Conservation (phyloP, 331 rosid species). For the Acacia pycnantha region DNA sequence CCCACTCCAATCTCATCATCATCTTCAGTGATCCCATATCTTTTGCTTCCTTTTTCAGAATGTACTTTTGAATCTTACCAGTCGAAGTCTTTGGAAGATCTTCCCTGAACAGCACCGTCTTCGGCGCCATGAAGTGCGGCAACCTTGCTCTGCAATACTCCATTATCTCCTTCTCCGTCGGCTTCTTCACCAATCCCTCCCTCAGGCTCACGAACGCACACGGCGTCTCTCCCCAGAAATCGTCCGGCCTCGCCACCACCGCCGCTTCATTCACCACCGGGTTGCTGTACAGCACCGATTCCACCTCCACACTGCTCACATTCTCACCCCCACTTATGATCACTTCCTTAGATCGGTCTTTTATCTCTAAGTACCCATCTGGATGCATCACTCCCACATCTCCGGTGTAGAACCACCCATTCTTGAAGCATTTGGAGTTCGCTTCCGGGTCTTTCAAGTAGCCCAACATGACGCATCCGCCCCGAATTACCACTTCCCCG, state of each 20-base stretch:
- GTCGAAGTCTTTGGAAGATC: not conserved
- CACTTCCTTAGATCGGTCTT: constrained; percentile 45
- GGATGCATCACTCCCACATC: constrained; percentile 62
- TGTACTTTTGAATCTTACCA: not conserved
- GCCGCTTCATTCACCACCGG: not conserved
- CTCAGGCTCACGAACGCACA: not conserved
- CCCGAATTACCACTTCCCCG: constrained; percentile 50
- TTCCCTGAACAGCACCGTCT: not conserved
- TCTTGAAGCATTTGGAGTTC: not conserved
- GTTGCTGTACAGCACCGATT: not conserved
- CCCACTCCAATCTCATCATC: too few relatives aligned
- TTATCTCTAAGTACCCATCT: constrained; percentile 56
- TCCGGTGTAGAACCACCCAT: constrained; percentile 56
- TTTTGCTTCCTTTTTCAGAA: not conserved
- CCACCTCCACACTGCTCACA: not conserved
- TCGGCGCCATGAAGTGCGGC: not conserved
- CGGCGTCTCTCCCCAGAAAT: not conserved
- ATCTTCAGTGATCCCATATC: not conserved
- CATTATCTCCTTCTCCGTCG: not conserved
- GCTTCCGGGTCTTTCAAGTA: constrained; percentile 41
- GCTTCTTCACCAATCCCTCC: not conserved
- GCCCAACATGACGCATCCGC: constrained; percentile 50
- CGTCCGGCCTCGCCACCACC: not conserved
- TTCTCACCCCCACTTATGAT: not conserved
- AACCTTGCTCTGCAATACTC: not conserved